phyloP scores from a whole-genome alignment of 1,284 basidiomycete species.

The Crucibulum cyathiforme region DNA sequence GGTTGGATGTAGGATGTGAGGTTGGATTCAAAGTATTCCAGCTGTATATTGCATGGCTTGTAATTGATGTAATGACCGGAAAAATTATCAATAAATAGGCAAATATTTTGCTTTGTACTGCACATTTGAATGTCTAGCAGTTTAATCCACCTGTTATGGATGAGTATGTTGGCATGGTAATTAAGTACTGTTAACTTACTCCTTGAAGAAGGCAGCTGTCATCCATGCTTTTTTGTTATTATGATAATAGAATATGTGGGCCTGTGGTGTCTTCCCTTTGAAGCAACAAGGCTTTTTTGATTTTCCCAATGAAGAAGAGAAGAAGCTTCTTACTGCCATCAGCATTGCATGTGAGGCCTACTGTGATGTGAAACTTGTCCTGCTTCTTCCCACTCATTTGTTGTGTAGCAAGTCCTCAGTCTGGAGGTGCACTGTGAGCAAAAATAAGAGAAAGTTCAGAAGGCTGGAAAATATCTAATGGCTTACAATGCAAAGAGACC shows the following conservation, averaged over 20 bases:
- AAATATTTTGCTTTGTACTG: background rate
- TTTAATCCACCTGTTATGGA: slow-evolving; percentile 4
- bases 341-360: slow-evolving; percentile 34
- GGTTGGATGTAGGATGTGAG: background rate
- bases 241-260: slow-evolving; percentile 37
- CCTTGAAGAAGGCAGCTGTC: slow-evolving; percentile 36
- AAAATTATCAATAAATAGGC: background rate
- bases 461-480: slow-evolving; percentile 3
- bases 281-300: slow-evolving; percentile 34
- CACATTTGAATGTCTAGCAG: background rate
- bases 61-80: background rate
- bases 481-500: slow-evolving; percentile 26
- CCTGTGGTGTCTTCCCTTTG: slow-evolving; percentile 17
- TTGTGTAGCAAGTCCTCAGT: slow-evolving; percentile 32
- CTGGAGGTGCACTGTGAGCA: slow-evolving; percentile 23
- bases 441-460: background rate
- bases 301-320: slow-evolving; percentile 41
- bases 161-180: slow-evolving; percentile 22
- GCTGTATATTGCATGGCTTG: background rate
- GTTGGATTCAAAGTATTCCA: background rate
- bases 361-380: slow-evolving; percentile 35
- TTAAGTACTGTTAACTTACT: slow-evolving; percentile 26
- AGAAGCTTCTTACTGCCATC: slow-evolving; percentile 34
- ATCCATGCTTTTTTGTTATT: slow-evolving; percentile 45
- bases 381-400: slow-evolving; percentile 36